Conservation (phyloP, 495 filamentous ascomycete species). For the Hypoxylon subgilvum region DNA sequence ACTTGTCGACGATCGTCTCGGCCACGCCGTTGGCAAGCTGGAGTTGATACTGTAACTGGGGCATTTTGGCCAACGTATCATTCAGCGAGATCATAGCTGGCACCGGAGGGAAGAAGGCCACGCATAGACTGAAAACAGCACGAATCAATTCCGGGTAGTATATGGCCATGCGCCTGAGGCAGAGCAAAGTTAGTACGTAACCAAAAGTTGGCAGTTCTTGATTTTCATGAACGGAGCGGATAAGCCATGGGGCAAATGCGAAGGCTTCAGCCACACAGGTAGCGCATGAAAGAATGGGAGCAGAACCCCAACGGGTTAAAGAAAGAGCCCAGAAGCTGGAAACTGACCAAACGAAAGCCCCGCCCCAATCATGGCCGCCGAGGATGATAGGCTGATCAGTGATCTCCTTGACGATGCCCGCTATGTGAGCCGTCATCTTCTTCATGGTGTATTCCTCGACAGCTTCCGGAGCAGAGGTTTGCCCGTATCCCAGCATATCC, state of each 20-base stretch:
- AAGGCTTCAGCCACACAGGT: not conserved
- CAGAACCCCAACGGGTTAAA: not conserved
- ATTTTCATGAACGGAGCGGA: conserved; percentile 48
- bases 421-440: conserved; percentile 71
- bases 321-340: not conserved
- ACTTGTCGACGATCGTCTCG: conserved; percentile 63
- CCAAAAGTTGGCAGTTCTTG: conserved; percentile 63
- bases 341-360: conserved; percentile 53
- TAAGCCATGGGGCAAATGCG: not conserved
- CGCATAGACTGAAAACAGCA: conserved; percentile 78
- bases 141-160: conserved; percentile 74
- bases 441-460: conserved; percentile 69
- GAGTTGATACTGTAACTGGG: conserved; percentile 84
- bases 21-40: conserved; percentile 72
- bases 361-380: conserved; percentile 88
- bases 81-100: conserved; percentile 58
- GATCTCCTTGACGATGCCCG: conserved; percentile 58
- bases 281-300: not conserved
- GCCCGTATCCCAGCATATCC: conserved; percentile 82
- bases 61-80: conserved; percentile 62
- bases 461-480: conserved; percentile 65
- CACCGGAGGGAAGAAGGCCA: conserved; percentile 66
- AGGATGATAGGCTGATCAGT: conserved; percentile 57
- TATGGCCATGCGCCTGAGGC: conserved; percentile 61
- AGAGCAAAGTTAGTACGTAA: conserved; percentile 25